Percentiles rank a stretch among this genome's conserved stretches.
Conservation (phyloP, 2,329 filamentous ascomycete species). For the Pseudogymnoascus sp. region DNA sequence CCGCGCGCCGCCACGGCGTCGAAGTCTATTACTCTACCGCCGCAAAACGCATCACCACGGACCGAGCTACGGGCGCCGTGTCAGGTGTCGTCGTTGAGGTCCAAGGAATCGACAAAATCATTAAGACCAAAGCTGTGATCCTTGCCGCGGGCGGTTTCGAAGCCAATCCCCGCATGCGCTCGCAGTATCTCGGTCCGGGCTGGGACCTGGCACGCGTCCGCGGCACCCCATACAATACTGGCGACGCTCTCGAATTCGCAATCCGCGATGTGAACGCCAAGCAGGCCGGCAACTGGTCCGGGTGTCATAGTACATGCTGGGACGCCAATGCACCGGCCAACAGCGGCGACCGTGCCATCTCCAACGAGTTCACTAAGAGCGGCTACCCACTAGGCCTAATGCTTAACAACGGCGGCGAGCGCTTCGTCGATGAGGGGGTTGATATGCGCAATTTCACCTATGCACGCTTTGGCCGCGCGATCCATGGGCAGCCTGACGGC, state of each 20-base stretch:
- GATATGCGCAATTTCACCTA: constrained; percentile 63
- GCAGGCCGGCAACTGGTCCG: constrained; percentile 52
- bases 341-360: constrained; percentile 49
- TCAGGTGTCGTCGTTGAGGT: constrained; percentile 27
- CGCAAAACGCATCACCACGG: constrained; percentile 34
- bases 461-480: constrained; percentile 56
- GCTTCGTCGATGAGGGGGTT: constrained; percentile 61
- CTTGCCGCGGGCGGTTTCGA: constrained; percentile 59
- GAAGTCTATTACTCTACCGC: constrained; percentile 31
- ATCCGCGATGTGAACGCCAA: constrained; percentile 44
- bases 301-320: constrained; percentile 51
- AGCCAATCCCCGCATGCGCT: constrained; percentile 49
- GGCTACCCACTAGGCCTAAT: constrained; percentile 62
- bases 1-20: constrained; percentile 15
- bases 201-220: constrained; percentile 59
- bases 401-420: constrained; percentile 49
- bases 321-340: constrained; percentile 52
- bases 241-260: constrained; percentile 49
- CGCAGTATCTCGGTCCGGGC: constrained; percentile 46
- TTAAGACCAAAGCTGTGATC: constrained; percentile 39
- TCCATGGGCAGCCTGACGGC: constrained; percentile 50
- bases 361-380: constrained; percentile 63
- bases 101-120: constrained; percentile 18
- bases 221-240: constrained; percentile 59
- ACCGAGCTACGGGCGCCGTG: constrained; percentile 28